These are phyloP conservation scores for Nyssa sinensis DNA, from an alignment of 148 eudicot genomes.

Conservation along the genomic window DNA sequence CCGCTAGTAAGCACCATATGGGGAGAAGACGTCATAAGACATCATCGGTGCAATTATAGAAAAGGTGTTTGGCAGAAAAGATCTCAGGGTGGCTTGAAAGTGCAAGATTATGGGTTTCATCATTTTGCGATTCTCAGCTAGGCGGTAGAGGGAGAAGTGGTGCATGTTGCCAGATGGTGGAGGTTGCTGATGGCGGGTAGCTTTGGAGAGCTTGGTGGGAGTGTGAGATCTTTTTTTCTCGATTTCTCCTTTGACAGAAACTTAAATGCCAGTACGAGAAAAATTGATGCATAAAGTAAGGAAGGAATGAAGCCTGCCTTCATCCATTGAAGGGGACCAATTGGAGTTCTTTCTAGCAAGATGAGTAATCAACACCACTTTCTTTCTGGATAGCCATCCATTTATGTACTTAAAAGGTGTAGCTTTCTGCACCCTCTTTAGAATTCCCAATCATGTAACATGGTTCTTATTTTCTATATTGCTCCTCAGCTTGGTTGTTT, in stretches of 20 bases:
- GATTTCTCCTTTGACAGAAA: neutral
- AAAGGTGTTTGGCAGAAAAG: slow-evolving; percentile 44
- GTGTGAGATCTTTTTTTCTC: slow-evolving; percentile 13
- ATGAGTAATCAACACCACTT: neutral
- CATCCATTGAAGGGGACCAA: slow-evolving; percentile 11
- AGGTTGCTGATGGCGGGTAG: slow-evolving; percentile 68
- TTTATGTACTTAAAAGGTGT: neutral
- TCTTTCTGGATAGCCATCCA: neutral
- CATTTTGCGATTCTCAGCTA: slow-evolving; percentile 38
- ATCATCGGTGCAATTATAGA: slow-evolving; percentile 41
- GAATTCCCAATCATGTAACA: neutral
- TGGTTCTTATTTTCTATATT: neutral
- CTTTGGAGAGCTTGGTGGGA: no score
- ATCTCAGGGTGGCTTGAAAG: slow-evolving; percentile 41
- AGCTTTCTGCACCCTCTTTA: neutral
- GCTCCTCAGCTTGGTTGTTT: neutral
- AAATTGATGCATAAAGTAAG: slow-evolving; percentile 14
- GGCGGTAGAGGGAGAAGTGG: slow-evolving; percentile 30
- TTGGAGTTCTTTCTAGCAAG: neutral
- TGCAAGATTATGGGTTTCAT: slow-evolving; percentile 49
- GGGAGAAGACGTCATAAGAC: slow-evolving; percentile 45
- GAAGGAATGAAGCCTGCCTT: slow-evolving; percentile 4
- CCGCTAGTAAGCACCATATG: slow-evolving; percentile 58
- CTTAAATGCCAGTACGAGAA: slow-evolving; percentile 4
- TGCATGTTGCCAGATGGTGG: slow-evolving; percentile 48